Evolutionary conservation across 163 green algal genomes (phyloP), one percentile per base, ranked within the genome.

Genomic region (Volvox carteri): DNA sequence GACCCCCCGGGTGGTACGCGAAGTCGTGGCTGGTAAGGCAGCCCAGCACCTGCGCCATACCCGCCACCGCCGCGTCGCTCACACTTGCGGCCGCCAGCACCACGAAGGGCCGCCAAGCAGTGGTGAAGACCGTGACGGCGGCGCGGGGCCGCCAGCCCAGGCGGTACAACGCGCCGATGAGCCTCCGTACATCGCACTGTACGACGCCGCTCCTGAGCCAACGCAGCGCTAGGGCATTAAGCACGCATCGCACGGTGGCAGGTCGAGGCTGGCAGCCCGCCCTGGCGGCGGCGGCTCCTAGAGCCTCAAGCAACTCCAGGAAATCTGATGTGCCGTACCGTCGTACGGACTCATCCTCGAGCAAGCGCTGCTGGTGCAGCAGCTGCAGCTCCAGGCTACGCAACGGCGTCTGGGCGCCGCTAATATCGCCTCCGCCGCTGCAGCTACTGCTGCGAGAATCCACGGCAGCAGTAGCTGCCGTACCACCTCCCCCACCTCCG

Each of bases 381-480:
- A 87, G 81, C 48, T 87, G 81, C 25, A 80, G 65, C 67, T 79
- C 65, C 46, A 87, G 81, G 48, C 65, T 87, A 60, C 21, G 8
- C 19, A 46, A 2, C 12, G n/a, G 58, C 33, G 16, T 21, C 12
- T 44, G 0, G 78, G 42, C 48, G 41, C 41, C 50, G 41, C 37
- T 58, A 39, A 4, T 33, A 4, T 2, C 28, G 37, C 25, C 7
- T 30, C 14, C 19, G 39, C 56, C 28, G 39, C 25, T 18, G 54
- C 54, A n/a, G 39, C 33, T 48, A 30, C 46, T 35, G 48, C 18
- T 23, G 48, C 28, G 4, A 1, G 6, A 28, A 9, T 8, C 30
- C 1, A 9, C 11, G 46, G 46, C n/a, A 35, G 25, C 74, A 1
- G 35, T 28, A 33, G 39, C 44, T 1, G 44, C 44, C 12, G 73